phyloP scores from a whole-genome alignment of 1,284 basidiomycete species.

The Heterobasidion annosum region DNA sequence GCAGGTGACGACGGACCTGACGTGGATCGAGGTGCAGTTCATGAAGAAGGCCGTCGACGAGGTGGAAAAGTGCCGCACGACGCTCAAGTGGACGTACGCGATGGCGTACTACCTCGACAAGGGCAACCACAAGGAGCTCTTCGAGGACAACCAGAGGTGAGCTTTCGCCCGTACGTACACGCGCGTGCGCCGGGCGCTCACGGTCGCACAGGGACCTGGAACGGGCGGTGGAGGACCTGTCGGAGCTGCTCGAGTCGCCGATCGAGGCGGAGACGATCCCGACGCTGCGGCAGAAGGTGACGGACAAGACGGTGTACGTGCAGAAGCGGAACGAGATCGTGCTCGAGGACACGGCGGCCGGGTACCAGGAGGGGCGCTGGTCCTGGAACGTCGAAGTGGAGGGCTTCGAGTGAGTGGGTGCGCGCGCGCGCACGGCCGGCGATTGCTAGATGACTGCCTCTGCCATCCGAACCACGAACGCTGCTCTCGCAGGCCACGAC shows the following conservation, averaged over 20 bases:
- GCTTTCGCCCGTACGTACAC: conserved; percentile 12
- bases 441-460: not conserved
- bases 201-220: conserved; percentile 70
- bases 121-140: conserved; percentile 92
- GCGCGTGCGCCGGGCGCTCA: not conserved
- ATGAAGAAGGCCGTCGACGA: conserved; percentile 96
- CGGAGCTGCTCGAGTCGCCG: conserved; percentile 85
- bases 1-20: conserved; percentile 85
- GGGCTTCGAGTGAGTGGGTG: conserved; percentile 45
- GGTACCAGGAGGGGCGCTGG: conserved; percentile 86
- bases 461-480: not conserved
- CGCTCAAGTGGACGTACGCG: conserved; percentile 99
- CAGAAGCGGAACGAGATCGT: conserved; percentile 94
- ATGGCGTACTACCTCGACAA: conserved; percentile 94
- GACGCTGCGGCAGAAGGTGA: conserved; percentile 82
- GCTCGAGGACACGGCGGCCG: conserved; percentile 87
- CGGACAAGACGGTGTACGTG: conserved; percentile 95
- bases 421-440: not conserved
- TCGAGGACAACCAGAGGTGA: conserved; percentile 93
- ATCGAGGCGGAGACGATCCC: conserved; percentile 84
- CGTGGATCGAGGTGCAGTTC: conserved; percentile 99
- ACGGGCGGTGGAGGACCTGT: conserved; percentile 89
- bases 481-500: not conserved
- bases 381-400: conserved; percentile 61
- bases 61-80: conserved; percentile 85